Evolutionary conservation across 2,329 filamentous ascomycete species (phyloP).

Genomic region (Ophiobolus disseminans): DNA sequence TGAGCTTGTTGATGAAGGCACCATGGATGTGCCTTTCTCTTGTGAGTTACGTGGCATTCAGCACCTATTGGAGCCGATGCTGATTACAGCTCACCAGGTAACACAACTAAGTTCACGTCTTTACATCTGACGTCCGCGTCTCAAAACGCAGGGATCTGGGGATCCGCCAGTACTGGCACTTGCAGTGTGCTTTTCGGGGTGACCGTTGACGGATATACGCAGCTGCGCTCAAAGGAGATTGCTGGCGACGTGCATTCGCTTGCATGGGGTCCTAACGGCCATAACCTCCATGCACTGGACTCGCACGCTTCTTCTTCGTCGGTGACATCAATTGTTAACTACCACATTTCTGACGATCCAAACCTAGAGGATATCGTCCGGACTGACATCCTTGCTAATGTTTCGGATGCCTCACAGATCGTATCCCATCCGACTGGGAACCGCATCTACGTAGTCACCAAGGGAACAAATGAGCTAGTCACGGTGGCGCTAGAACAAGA

Average conservation of each 20-base stretch:
- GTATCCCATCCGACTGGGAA: constrained; percentile 25
- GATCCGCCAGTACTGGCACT: constrained; percentile 26
- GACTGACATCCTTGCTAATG: constrained; percentile 22
- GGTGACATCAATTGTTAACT: constrained; percentile 29
- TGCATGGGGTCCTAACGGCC: constrained; percentile 28
- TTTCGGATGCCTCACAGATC: constrained; percentile 26
- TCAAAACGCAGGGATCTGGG: constrained; percentile 25
- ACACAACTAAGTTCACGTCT: constrained; percentile 24
- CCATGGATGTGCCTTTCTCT: constrained; percentile 23
- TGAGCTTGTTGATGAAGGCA: constrained; percentile 25
- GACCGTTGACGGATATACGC: constrained; percentile 19
- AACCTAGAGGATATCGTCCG: constrained; percentile 18
- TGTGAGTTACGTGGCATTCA: constrained; percentile 17
- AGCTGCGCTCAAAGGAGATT: constrained; percentile 25
- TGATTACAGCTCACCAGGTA: constrained; percentile 13
- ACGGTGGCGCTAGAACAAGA: constrained; percentile 13
- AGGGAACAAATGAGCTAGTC: constrained; percentile 28
- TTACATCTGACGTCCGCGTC: constrained; percentile 19
- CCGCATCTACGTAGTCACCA: constrained; percentile 26
- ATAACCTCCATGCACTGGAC: constrained; percentile 29
- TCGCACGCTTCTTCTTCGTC: constrained; percentile 16
- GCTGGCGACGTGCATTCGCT: constrained; percentile 29
- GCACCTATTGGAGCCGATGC: neutral
- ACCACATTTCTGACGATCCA: constrained; percentile 21
- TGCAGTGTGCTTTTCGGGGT: constrained; percentile 32